Base-by-base conservation (phyloP, 1,139 yeast genomes). In the Suhomyces maxii region DNA sequence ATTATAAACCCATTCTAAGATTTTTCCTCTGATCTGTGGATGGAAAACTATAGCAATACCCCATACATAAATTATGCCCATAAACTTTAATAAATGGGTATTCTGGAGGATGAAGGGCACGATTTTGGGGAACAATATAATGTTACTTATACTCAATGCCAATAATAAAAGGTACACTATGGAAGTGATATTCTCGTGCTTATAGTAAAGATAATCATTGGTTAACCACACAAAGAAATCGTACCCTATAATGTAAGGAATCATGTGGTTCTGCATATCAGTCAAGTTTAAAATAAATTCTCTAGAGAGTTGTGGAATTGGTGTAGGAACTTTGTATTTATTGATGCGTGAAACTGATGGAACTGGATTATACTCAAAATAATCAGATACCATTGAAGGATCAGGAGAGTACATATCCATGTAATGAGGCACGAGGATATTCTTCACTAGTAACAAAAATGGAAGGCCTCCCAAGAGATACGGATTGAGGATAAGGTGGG, bases 261-360 rank as follows among this genome's bases (percentile, higher is more conserved):
- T 63, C 89, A 87, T 85, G 55, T 83, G 85, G 62, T 89, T 89
- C 59, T 89, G 97, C 46, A 89, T 72, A 66, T 89, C 97, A 0
- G 95, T 88, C 55, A 88, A 70, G 61, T 89, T 89, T 51, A 89
- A 64, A 26, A 85, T 67, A 60, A 89, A 89, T 61, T 89, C 96
- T 45, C 88, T 76, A 14, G 93, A 83, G 41, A 87, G 73, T 60
- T 89, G 89, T 2, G 93, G 88, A 3, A 84, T 87, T 0, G 96
- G 95, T 50, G 79, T 81, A 1, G 95, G 95, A 0, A 77, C 55
- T 10, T 68, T 73, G 11, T 79, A 71, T 7, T 69, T 67, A 39
- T 69, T 63, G 37, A 86, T 56, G 0, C 80, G 52, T 2, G 84
- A 85, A 8, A 66, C 68, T 2, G 85, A 76, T 3, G 88, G 84